Conservation (phyloP, 805 yeast genomes). For the Saccharomyces jurei region DNA sequence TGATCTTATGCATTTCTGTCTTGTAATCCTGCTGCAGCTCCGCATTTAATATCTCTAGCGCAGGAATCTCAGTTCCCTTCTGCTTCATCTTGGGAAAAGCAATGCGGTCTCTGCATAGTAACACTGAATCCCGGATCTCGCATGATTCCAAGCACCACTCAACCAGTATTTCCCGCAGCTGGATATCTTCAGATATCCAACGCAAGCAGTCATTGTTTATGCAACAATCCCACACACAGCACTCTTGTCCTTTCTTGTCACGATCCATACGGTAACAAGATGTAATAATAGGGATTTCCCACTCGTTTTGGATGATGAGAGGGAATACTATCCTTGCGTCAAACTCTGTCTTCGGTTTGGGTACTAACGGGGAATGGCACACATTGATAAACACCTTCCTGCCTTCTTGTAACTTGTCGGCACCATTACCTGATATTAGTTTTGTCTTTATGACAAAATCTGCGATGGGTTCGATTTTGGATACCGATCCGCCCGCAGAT, state of each 20-base stretch:
- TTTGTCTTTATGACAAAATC: conserved; percentile 68
- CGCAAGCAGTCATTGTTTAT: conserved; percentile 54
- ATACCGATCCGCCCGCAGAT: not conserved
- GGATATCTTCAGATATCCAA: conserved; percentile 52
- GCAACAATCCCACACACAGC: conserved; percentile 73
- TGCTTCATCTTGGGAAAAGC: conserved; percentile 61
- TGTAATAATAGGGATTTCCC: conserved; percentile 81
- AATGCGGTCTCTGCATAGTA: conserved; percentile 52
- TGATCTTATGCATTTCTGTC: conserved; percentile 26
- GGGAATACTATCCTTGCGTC: conserved; percentile 53
- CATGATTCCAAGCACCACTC: conserved; percentile 83
- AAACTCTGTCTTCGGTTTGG: conserved; percentile 49
- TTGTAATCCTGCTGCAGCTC: conserved; percentile 37
- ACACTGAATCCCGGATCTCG: conserved; percentile 45
- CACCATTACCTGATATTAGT: conserved; percentile 33
- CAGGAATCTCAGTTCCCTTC: conserved; percentile 51
- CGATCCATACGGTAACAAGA: conserved; percentile 44
- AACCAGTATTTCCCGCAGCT: conserved; percentile 55
- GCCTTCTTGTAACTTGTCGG: conserved; percentile 22
- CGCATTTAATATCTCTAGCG: conserved; percentile 37
- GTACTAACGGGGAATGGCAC: conserved; percentile 59
- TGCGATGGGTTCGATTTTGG: conserved; percentile 43
- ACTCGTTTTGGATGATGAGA: conserved; percentile 56
- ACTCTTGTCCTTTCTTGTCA: conserved; percentile 63
- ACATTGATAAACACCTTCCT: conserved; percentile 74